phyloP scores from a whole-genome alignment of 257 asterid genomes.

The Salvia splendens region DNA sequence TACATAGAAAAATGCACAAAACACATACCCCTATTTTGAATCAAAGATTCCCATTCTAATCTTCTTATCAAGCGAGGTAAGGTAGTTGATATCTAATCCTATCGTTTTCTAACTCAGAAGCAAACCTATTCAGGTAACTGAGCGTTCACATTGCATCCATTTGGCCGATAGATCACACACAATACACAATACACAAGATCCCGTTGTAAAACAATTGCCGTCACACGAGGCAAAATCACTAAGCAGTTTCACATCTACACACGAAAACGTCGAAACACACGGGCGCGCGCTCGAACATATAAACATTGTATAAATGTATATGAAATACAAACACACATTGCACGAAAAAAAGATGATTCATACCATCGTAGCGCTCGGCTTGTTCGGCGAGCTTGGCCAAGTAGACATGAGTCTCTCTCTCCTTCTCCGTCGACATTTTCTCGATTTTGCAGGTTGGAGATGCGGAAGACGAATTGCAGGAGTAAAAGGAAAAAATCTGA shows the following conservation, averaged over 20 bases:
- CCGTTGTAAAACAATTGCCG: slow-evolving; percentile 16
- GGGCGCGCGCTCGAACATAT: neutral
- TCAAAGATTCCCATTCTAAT: slow-evolving; percentile 13
- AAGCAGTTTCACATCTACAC: slow-evolving; percentile 23
- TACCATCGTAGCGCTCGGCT: slow-evolving; percentile 95
- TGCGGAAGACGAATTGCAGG: slow-evolving; percentile 31
- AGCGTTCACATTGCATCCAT: slow-evolving; percentile 24
- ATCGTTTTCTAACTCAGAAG: too few species aligned
- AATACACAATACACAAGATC: slow-evolving; percentile 27
- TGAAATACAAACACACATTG: neutral
- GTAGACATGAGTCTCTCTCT: slow-evolving; percentile 78
- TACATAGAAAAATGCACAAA: neutral
- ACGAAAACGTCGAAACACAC: neutral
- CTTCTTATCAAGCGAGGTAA: neutral
- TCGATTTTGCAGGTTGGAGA: slow-evolving; percentile 23
- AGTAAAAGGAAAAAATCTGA: slow-evolving; percentile 6
- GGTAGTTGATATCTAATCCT: neutral
- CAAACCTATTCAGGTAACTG: slow-evolving; percentile 8
- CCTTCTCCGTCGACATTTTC: slow-evolving; percentile 67
- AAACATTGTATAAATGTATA: neutral
- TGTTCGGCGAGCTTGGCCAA: slow-evolving; percentile 85
- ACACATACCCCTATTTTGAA: slow-evolving; percentile 14
- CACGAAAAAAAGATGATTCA: neutral
- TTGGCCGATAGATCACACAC: neutral
- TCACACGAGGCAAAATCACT: neutral